Evolutionary conservation across 2,329 filamentous ascomycete genomes (phyloP), one percentile per base, ranked within the genome.

Genomic region (Xylaria sp.): DNA sequence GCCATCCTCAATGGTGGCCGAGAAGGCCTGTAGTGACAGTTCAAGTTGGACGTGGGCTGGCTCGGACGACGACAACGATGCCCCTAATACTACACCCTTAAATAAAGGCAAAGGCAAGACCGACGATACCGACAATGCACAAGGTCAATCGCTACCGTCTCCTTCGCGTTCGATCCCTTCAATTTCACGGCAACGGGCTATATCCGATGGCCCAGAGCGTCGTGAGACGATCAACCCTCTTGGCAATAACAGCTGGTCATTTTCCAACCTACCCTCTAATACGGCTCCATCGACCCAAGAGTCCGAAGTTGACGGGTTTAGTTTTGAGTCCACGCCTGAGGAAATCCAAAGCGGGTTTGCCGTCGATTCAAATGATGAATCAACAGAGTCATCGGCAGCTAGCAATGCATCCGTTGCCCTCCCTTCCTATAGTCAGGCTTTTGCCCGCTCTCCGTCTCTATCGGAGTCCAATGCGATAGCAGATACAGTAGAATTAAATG

Each of bases 161-260:
- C 36, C 61, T 53, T 30, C 54, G 7, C 34, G 51, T 19, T 30
- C 32, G 2, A 21, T 57, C 34, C 61, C 67, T 67, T 69, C 69
- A 4, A 54, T 59, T 14, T 65, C 73, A 6, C 79, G 88, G 45
- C 86, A 85, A 19, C 82, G 88, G 51, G 83, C 88, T 32, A 81
- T 83, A 58, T 90, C 88, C 0, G 88, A 90, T 72, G 88, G 88
- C 0, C 86, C 86, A 3, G 81, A 80, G 51, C 75, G 77, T 5
- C 80, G 79, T 3, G 78, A 81, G 8, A 77, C 78, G 2, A 79
- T 84, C 61, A 85, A 88, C 59, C 85, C 85, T 0, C 75, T 90
- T 17, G 88, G 83, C 0, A 87, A 87, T 74, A 89, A 89, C 69
- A 90, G 80, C 71, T 91, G 88, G 89, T 84, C 84, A 0, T 90